Evolutionary conservation across 225 moss, liverwort and hornwort genomes (phyloP), one percentile per base, ranked within the genome.

Genomic region (Sphagnum tenellum): DNA sequence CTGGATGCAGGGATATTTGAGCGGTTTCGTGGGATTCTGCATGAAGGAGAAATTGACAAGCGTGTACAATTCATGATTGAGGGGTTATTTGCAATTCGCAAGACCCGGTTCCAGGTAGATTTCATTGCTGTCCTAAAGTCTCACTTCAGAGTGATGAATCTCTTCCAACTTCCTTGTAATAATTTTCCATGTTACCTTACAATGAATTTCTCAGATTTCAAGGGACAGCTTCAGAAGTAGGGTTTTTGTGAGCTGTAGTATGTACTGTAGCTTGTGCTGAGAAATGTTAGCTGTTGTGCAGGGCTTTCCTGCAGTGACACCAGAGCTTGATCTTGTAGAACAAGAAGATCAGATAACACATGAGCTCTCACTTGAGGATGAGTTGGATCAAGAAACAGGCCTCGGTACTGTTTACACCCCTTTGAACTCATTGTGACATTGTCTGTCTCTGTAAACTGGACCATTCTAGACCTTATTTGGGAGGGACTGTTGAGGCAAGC

Each of bases 41-140:
- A 94, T 54, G 91, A 91, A 60, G 85, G 81, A 74, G 85, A 86
- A 74, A 94, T 94, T 52, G 89, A 94, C 47, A 91, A 91, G 81
- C 90, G 89, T 63, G 91, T 94, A 44, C 91, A 91, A 69, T 94
- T 94, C 66, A 91, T 91, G 94, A 91, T 94, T 50, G 94, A 94
- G 70, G 87, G 85, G 44, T 78, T 94, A 7, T 94, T 91, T 64
- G 91, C 94, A 29, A 81, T 91, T 64, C 85, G 91, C 51, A 91
- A 89, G 77, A 88, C 89, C 2, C 84, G 79, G 12, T 94, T 91
- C 60, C 87, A 77, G 81, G 80, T 84, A 67, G 9, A 47, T 48
- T 44, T 69, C 5, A 60, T 49, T 48, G 53, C 53, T 6, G 7
- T 53, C 53, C 53, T 6, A 53, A 1, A 53, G 53, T 6, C 10